Conservation (phyloP, 108 stramenopile genomes). For the Cylindrotheca fusiformis region DNA sequence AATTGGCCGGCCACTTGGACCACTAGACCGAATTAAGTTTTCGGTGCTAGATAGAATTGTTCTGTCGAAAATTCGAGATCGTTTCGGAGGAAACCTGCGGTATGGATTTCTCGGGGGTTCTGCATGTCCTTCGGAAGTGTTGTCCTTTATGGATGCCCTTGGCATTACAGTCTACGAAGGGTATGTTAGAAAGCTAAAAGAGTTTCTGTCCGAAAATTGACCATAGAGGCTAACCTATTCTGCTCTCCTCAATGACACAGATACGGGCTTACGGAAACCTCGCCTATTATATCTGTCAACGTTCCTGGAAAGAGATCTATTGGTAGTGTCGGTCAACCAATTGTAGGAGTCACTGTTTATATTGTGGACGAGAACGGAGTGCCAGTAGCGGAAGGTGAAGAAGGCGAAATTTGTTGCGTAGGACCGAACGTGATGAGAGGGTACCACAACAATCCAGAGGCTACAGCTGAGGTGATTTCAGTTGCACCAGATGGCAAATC, state of each 20-base stretch:
- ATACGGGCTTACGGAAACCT: constrained; percentile 93
- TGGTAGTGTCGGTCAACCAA: constrained; percentile 75
- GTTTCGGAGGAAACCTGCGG: constrained; percentile 84
- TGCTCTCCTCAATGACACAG: too few relatives aligned
- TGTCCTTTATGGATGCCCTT: constrained; percentile 89
- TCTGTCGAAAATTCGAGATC: constrained; percentile 84
- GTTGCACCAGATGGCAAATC: constrained; percentile 78
- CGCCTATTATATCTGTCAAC: constrained; percentile 81
- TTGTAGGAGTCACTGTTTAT: constrained; percentile 72
- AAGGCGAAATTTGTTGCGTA: constrained; percentile 86
- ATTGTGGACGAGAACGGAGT: constrained; percentile 70
- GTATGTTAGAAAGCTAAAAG: too few relatives aligned
- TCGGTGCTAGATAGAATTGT: constrained; percentile 74
- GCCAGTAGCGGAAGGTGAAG: constrained; percentile 64
- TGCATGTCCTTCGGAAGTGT: constrained; percentile 83
- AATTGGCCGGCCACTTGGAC: constrained; percentile 39
- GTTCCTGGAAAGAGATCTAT: constrained; percentile 53
- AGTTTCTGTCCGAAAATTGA: too few relatives aligned
- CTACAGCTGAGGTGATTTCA: constrained; percentile 89
- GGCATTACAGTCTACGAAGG: constrained; percentile 91
- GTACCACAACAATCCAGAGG: constrained; percentile 90
- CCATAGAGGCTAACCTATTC: too few relatives aligned
- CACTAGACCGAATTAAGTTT: constrained; percentile 47
- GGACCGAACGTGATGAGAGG: constrained; percentile 95
- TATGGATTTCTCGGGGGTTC: constrained; percentile 87